Conservation (phyloP, 2,329 filamentous ascomycete species). For the Ciborinia camelliae region DNA sequence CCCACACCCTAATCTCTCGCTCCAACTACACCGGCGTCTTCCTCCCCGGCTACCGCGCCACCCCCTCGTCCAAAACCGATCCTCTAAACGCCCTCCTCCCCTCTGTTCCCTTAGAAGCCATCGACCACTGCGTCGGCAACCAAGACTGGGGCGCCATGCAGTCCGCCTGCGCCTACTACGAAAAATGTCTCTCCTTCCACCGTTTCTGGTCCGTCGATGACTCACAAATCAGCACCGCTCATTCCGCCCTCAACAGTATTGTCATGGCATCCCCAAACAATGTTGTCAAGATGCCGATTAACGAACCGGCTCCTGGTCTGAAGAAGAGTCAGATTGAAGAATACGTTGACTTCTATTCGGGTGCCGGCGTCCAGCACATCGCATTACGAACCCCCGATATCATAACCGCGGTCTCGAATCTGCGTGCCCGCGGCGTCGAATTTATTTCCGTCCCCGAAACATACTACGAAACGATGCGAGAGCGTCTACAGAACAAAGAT, state of each 20-base stretch:
- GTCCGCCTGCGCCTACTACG: conserved; percentile 67
- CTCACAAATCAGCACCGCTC: conserved; percentile 87
- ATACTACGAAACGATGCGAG: conserved; percentile 77
- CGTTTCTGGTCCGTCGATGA: conserved; percentile 98
- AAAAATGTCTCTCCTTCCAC: conserved; percentile 86
- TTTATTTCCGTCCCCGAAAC: conserved; percentile 87
- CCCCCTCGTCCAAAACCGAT: conserved; percentile 40
- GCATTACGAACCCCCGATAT: conserved; percentile 81
- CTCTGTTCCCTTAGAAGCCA: conserved; percentile 62
- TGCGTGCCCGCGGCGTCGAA: conserved; percentile 84
- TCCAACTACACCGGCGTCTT: conserved; percentile 69
- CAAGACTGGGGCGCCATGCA: conserved; percentile 91
- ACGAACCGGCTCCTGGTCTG: conserved; percentile 87
- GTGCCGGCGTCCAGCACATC: conserved; percentile 89
- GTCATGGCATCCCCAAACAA: conserved; percentile 88
- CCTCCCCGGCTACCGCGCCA: conserved; percentile 74
- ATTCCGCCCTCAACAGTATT: conserved; percentile 80
- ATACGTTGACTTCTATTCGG: conserved; percentile 85
- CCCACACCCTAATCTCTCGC: conserved; percentile 83
- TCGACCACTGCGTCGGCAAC: conserved; percentile 97
- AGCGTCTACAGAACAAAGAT: conserved; percentile 60
- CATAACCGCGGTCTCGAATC: conserved; percentile 68
- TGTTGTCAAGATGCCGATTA: conserved; percentile 96
- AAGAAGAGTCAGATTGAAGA: conserved; percentile 94
- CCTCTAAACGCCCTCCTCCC: conserved; percentile 50